Evolutionary conservation across 768 basidiomycete genomes (phyloP), one percentile per base, ranked within the genome.

Genomic region (Neoboletus brunneissimus): DNA sequence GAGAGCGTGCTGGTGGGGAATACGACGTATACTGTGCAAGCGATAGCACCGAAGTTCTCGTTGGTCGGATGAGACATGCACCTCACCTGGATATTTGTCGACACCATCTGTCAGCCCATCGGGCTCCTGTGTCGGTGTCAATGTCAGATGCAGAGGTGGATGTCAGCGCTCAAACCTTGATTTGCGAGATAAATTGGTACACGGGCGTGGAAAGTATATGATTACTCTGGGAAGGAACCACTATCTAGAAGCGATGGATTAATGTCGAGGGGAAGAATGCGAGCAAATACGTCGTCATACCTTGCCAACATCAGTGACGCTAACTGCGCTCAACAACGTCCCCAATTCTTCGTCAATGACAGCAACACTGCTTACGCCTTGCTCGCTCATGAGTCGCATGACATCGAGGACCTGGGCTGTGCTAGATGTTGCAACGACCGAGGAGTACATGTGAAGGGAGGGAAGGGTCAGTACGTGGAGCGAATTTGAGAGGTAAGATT

Each of bases 351-450:
- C 85, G 45, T 89, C 87, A 5, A 89, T 67, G 5, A 92, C 86
- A 16, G 90, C 91, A 44, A 91, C 77, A 62, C 87, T 91, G 66
- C 89, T 91, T 25, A 93, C 89, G 23, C 91, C 91, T 64, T 88
- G 81, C 57, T 90, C 88, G 63, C 88, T 90, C 90, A 93, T 91
- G 29, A 88, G 75, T 56, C 78, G 83, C 91, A 93, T 93, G 6
- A 89, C 89, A 67, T 90, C 87, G 48, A 91, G 74, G 25, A 91
- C 86, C 20, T 80, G 79, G 2, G 82, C 81, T 16, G 76, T 77
- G 43, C 87, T 83, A 5, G 78, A 78, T 5, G 84, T 74, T 8
- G 88, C 81, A 10, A 92, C 76, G 18, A 92, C 85, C 1, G 84
- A 79, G 2, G 77, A 64, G 62, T 85, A 81, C 37, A 89, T 75